Conservation (phyloP, 139 green algal genomes). For the Yamagishiella unicocca region DNA sequence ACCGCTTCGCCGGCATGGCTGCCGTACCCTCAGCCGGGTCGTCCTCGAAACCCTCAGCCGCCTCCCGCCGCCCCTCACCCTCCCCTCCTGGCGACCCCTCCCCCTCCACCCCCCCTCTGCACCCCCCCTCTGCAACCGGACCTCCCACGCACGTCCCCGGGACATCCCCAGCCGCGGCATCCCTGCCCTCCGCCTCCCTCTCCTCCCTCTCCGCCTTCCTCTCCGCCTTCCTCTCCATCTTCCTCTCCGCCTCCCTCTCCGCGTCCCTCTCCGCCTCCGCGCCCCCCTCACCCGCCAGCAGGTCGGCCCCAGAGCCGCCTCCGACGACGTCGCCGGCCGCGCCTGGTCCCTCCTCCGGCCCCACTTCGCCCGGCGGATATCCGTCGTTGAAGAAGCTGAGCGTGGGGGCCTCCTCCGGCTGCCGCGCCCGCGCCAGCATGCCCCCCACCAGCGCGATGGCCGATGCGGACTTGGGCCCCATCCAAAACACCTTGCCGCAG, state of each 20-base stretch:
- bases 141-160: neutral
- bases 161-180: neutral
- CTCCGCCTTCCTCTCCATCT: neutral
- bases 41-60: neutral
- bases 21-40: no score
- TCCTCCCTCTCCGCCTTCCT: neutral
- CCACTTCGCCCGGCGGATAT: neutral
- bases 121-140: neutral
- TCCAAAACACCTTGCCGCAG: conserved; percentile 64
- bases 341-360: neutral
- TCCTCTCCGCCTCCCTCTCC: neutral
- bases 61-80: neutral
- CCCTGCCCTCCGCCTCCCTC: neutral
- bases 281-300: neutral
- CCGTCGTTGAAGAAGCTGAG: conserved; percentile 40
- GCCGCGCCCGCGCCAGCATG: conserved; percentile 24
- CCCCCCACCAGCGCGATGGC: conserved; percentile 47
- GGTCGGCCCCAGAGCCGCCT: neutral
- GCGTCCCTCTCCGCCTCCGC: conserved; percentile 69
- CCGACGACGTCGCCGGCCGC: neutral
- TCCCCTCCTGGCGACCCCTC: neutral
- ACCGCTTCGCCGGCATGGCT: no score
- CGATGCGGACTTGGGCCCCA: conserved; percentile 63
- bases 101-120: neutral
- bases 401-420: neutral